These are phyloP conservation scores for Opeltia flavorubescens DNA, from an alignment of 495 filamentous ascomycete species.

Conservation along the genomic window DNA sequence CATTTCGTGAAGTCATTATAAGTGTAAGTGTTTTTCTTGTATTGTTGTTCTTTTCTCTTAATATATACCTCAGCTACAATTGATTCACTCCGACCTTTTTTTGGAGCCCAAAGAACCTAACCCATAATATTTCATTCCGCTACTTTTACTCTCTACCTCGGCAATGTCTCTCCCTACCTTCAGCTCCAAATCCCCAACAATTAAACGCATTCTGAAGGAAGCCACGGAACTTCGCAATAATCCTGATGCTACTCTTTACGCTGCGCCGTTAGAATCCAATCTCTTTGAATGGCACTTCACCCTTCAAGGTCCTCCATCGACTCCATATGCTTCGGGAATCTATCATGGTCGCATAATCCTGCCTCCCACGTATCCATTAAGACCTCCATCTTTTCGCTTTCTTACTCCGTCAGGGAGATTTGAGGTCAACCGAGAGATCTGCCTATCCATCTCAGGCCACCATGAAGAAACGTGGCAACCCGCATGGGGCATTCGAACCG, in stretches of 20 bases:
- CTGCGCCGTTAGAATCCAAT: constrained; percentile 67
- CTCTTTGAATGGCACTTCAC: constrained; percentile 99
- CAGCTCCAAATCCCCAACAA: constrained; percentile 67
- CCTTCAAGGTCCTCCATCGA: constrained; percentile 69
- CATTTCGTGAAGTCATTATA: no score
- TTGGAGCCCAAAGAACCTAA: neutral
- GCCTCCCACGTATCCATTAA: constrained; percentile 74
- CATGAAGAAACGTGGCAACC: constrained; percentile 99
- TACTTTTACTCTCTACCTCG: neutral
- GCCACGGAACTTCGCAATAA: constrained; percentile 64
- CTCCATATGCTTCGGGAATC: constrained; percentile 64
- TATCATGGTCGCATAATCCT: constrained; percentile 95
- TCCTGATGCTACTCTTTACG: constrained; percentile 40
- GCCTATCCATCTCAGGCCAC: constrained; percentile 80
- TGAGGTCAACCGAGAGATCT: constrained; percentile 95
- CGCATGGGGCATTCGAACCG: constrained; percentile 78
- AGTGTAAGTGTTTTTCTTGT: no score
- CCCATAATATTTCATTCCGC: neutral
- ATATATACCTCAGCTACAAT: neutral
- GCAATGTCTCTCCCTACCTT: constrained; percentile 26
- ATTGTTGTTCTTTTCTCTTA: no score
- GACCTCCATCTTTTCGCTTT: constrained; percentile 89
- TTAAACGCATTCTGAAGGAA: constrained; percentile 73
- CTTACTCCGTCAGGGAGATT: constrained; percentile 83
- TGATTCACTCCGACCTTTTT: neutral